Base-by-base conservation (phyloP, 225 moss, liverwort and hornwort genomes). In the Bryum argenteum region DNA sequence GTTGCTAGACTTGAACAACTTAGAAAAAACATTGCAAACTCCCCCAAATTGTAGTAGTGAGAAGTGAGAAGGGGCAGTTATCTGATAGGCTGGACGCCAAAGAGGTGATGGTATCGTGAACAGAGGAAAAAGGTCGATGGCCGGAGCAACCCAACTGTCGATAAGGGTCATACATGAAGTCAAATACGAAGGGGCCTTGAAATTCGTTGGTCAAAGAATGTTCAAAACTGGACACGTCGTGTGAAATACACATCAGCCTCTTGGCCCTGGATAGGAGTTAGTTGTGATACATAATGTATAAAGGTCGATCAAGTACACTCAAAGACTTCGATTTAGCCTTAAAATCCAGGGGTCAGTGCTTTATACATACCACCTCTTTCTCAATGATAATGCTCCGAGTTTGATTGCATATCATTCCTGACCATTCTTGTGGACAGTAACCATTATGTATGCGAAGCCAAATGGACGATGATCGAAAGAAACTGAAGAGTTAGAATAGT, bases 361-460 rank as follows among this genome's bases (percentile, higher is more conserved):
- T 71, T 92, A 19, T 98, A 94, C 42, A 80, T 98, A n/a, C 56
- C 94, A 92, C 65, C 86, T 98, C n/a, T 98, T 88, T 72, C 85
- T 98, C 17, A 85, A 89, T 37, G 88, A 94, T 52, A 98, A 94
- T 85, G 68, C 69, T 51, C 65, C 63, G 3, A 94, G 94, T 61
- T 85, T 78, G 21, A 65, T 78, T 74, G 94, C 84, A 42, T n/a
- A n/a, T n/a, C n/a, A n/a, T n/a, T n/a, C n/a, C 17, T 20, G 50
- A 50, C 47, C 37, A 59, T 59, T 28, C 2, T 28, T 28, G 28
- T 28, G 5, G 2, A 28, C 2, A 2, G 28, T 2, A 22, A 7
- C 16, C 4, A 12, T 11, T 8, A n/a, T 39, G 1, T 20, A 18
- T 19, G 12, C 9, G 33, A 33, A 33, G 33, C 33, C 33, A 33